phyloP scores from a whole-genome alignment of 192 early-diverging fungal genomes.

The Obelidium mucronatum region DNA sequence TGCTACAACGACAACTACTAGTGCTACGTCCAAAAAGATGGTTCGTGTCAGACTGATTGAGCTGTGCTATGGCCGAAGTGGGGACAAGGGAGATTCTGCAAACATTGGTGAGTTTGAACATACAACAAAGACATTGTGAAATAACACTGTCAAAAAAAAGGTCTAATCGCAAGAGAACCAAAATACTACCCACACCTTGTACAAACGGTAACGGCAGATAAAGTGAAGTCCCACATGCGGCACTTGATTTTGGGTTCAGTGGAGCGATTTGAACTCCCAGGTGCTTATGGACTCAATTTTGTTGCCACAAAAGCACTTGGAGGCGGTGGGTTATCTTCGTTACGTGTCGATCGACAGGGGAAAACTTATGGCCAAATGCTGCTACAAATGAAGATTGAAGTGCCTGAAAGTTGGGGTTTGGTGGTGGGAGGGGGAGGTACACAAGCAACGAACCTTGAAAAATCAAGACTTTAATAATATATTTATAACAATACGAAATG shows the following conservation, averaged over 20 bases:
- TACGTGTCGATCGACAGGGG: slow-evolving; percentile 70
- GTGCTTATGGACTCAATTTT: slow-evolving; percentile 66
- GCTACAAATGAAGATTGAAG: slow-evolving; percentile 59
- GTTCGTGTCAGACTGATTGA: slow-evolving; percentile 61
- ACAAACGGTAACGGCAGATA: slow-evolving; percentile 59
- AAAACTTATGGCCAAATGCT: slow-evolving; percentile 74
- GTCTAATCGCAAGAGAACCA: slow-evolving; percentile 65
- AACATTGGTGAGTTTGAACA: slow-evolving; percentile 49
- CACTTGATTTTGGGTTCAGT: slow-evolving; percentile 69
- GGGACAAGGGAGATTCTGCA: slow-evolving; percentile 70
- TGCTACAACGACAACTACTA: background rate
- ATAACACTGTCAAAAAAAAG: too few species aligned
- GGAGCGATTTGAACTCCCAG: slow-evolving; percentile 66
- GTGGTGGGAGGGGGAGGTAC: too few species aligned
- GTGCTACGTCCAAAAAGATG: slow-evolving; percentile 23
- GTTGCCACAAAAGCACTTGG: slow-evolving; percentile 67
- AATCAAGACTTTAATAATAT: too few species aligned
- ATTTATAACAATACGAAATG: too few species aligned
- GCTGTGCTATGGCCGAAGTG: slow-evolving; percentile 67
- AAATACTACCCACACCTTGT: slow-evolving; percentile 62
- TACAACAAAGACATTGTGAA: too few species aligned
- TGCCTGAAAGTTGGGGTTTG: slow-evolving; percentile 44
- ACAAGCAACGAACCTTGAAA: too few species aligned
- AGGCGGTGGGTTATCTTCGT: slow-evolving; percentile 67
- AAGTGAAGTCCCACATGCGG: slow-evolving; percentile 59